Conservation (phyloP, 1,284 basidiomycete genomes). For the Phaffia rhodozyma region DNA sequence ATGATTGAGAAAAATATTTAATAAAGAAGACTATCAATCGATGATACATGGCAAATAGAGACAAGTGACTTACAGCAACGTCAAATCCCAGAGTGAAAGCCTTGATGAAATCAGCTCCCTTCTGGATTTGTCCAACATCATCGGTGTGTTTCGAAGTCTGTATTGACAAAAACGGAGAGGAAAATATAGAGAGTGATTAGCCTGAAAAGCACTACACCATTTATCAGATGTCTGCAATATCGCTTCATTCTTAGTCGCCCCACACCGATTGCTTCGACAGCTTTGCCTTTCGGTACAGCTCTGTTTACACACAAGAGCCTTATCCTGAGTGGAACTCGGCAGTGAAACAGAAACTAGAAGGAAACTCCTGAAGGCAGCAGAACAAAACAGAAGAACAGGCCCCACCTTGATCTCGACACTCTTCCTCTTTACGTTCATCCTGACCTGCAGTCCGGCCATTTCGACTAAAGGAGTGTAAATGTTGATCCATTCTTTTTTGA, state of each 20-base stretch:
- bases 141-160: slow-evolving; percentile 92
- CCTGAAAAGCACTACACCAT: not conserved
- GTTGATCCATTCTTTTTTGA: slow-evolving; percentile 96
- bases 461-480: slow-evolving; percentile 94
- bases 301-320: not conserved
- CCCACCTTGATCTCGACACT: slow-evolving; percentile 83
- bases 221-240: not conserved
- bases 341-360: not conserved
- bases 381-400: slow-evolving; percentile 19
- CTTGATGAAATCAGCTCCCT: slow-evolving; percentile 96
- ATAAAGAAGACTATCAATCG: not conserved
- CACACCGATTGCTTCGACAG: not conserved
- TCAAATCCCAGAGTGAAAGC: slow-evolving; percentile 91
- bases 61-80: slow-evolving; percentile 53
- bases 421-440: slow-evolving; percentile 85
- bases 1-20: not conserved
- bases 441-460: slow-evolving; percentile 82
- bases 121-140: slow-evolving; percentile 81
- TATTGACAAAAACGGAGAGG: not conserved
- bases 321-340: too few species aligned
- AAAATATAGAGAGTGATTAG: not conserved
- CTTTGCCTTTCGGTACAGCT: not conserved
- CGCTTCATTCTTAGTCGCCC: not conserved
- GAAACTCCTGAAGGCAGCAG: not conserved
- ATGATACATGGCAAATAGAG: not conserved